Conservation (phyloP, 129 eudicot species). For the Deinandra increscens region DNA sequence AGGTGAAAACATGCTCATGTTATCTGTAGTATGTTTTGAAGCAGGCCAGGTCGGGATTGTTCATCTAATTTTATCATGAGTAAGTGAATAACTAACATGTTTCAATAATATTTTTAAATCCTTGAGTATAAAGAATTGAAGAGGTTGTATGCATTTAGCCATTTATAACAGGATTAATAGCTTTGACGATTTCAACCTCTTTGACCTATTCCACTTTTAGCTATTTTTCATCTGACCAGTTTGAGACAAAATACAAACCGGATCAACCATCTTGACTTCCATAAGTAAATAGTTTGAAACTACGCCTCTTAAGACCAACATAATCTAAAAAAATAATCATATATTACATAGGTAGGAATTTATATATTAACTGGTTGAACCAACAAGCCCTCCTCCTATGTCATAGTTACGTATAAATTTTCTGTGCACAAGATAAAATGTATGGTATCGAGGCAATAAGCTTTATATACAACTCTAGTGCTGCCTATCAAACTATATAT, state of each 20-base stretch:
- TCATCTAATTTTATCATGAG: no score
- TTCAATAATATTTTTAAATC: no score
- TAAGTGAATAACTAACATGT: no score
- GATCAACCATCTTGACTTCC: background rate
- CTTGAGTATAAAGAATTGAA: no score
- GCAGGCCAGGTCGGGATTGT: no score
- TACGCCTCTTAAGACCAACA: conserved; percentile 1
- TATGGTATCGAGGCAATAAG: background rate
- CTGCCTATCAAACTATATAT: conserved; percentile 7
- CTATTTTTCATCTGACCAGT: background rate
- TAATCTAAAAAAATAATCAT: background rate
- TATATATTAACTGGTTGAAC: background rate
- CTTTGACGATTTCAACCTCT: no score
- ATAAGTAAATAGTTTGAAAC: background rate
- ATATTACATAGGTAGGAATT: background rate
- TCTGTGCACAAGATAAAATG: background rate
- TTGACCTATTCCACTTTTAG: no score
- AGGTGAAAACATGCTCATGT: no score
- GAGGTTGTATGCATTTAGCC: no score
- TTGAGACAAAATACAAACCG: background rate
- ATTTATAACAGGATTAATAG: no score
- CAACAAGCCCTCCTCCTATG: background rate
- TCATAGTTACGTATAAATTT: background rate
- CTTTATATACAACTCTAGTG: background rate
- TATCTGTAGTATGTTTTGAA: no score